Evolutionary conservation across 148 eudicot genomes (phyloP).

Genomic region (Fagopyrum esculentum): DNA sequence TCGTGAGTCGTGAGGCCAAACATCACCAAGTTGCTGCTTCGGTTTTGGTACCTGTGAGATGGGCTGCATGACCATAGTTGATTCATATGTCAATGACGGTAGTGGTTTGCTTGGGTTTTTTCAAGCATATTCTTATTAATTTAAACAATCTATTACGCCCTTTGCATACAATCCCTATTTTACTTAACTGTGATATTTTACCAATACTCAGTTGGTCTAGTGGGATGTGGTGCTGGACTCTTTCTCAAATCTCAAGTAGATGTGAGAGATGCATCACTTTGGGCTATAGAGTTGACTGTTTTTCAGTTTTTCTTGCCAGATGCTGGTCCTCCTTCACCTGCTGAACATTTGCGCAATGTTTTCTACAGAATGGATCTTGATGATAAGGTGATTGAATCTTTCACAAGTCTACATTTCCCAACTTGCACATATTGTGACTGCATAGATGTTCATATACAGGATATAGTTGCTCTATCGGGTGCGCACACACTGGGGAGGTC

Average conservation of each 20-base stretch:
- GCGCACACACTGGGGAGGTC: slow-evolving; percentile 97
- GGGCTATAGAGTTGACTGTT: background rate
- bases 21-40: background rate
- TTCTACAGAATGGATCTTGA: slow-evolving; percentile 90
- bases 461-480: slow-evolving; percentile 95
- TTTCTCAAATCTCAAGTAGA: background rate
- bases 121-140: background rate
- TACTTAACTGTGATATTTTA: background rate
- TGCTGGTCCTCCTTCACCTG: slow-evolving; percentile 98
- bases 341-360: slow-evolving; percentile 85
- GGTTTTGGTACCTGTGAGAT: background rate
- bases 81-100: background rate
- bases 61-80: background rate
- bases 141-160: background rate
- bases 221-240: no score
- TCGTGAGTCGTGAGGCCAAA: background rate
- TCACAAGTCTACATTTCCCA: background rate
- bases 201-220: no score
- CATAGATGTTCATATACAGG: slow-evolving; percentile 39
- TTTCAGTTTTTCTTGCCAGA: slow-evolving; percentile 21
- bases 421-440: slow-evolving; percentile 16
- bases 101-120: background rate
- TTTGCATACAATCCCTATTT: background rate
- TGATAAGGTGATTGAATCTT: slow-evolving; percentile 58
- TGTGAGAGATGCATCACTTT: background rate